Evolutionary conservation across 2,329 filamentous ascomycete species (phyloP), one percentile per base, ranked within the genome.

Genomic region (Botrytis deweyae): DNA sequence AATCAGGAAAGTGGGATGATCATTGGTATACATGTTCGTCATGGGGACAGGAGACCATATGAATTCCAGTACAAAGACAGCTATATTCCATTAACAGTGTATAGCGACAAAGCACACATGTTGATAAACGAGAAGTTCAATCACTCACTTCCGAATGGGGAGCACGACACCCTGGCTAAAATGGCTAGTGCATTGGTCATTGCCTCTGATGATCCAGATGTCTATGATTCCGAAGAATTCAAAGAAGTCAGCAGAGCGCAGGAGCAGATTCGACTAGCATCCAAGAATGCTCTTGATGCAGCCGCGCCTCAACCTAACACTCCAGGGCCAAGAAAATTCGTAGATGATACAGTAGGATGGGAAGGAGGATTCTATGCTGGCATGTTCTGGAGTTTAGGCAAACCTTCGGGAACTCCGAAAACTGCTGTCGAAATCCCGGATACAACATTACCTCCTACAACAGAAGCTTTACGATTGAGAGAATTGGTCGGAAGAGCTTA

Each of bases 281-380:
- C 89, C 69, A 93, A 92, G 80, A 79, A 81, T 18, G 81, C 83
- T n/a, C 82, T 88, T 67, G 83, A 85, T 76, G 80, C 81, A 36
- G 77, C 78, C 14, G 79, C 81, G n/a, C 77, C 78, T 16, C 12
- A 73, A n/a, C 59, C 73, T 1, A 52, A 52, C 10, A 84, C 78
- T 82, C 82, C 76, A 4, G 84, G 87, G 10, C 88, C 92, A 80
- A 87, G 87, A 76, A 89, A 88, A 78, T 93, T 92, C 80, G 87
- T 92, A 52, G 92, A 94, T 74, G 91, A 94, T 80, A 88, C 90
- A 1, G 90, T 93, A 59, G 94, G 93, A 44, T 97, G 93, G 93
- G 93, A 97, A 81, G 93, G 94, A 29, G 94, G 94, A 1, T 97
- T 97, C 85, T 97, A 92, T 82, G 87, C 88, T 22, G 88, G 89